A percentile compares a stretch with the other conserved stretches of the same genome.
phyloP scores from a whole-genome alignment of 2,329 filamentous ascomycete species.

The Botrytis aclada region DNA sequence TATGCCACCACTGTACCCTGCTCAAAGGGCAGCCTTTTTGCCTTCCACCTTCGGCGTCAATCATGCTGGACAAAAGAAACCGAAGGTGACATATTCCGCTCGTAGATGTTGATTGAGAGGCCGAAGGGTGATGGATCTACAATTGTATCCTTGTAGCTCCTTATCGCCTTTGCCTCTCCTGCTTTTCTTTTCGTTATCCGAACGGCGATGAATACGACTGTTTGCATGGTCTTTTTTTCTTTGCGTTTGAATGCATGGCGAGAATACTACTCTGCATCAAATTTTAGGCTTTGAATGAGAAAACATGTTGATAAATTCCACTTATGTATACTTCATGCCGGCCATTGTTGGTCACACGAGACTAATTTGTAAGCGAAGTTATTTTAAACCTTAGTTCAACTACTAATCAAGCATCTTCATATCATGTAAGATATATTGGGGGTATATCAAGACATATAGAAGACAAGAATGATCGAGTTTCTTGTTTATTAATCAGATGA shows the following conservation, averaged over 20 bases:
- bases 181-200: constrained; percentile 27
- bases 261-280: constrained; percentile 21
- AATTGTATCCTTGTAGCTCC: constrained; percentile 30
- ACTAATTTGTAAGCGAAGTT: background rate
- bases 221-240: constrained; percentile 34
- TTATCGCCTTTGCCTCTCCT: constrained; percentile 24
- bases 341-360: background rate
- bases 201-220: constrained; percentile 28
- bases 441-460: background rate
- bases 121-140: constrained; percentile 23
- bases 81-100: constrained; percentile 32
- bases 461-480: constrained; percentile 1
- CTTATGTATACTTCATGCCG: background rate
- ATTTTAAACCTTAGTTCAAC: background rate
- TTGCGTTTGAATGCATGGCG: constrained; percentile 27
- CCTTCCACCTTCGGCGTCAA: constrained; percentile 24
- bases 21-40: constrained; percentile 28
- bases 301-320: background rate
- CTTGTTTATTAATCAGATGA: background rate
- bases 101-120: constrained; percentile 19
- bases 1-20: constrained; percentile 35
- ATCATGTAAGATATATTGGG: background rate
- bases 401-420: background rate
- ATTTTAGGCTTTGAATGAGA: background rate
- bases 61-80: constrained; percentile 30